Base-by-base conservation (phyloP, 106 monocot genomes). In the Vanilla planifolia region DNA sequence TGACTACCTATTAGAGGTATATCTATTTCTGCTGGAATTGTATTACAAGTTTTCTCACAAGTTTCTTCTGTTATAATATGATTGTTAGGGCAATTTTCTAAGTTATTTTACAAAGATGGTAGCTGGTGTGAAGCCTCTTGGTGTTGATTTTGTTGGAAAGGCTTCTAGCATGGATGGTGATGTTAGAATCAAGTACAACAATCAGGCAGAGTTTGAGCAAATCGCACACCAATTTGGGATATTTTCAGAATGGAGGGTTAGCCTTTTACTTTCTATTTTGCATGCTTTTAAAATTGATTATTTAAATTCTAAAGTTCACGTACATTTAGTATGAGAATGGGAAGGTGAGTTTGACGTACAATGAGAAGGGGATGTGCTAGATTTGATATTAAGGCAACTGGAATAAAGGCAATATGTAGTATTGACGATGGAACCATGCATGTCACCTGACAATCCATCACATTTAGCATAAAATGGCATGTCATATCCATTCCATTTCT, bases 191-290 rank as follows among this genome's bases (percentile, higher is more conserved):
- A 74, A 73, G 30, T 95, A 95, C 42, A 71, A 34, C 7, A 80
- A 89, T 48, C 86, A 89, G 63, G 23, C 27, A 28, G 76, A 95
- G 59, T 95, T 89, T 79, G 89, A 89, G 72, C 63, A 50, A 39
- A 80, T 95, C 69, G 95, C 95, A 60, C 80, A 83, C 2, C 83
- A 90, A 43, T 95, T 95, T 77, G 95, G 95, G 71, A 84, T 95
- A 56, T 95, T 95, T 76, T 78, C 86, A 84, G 95, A 95, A 73
- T 95, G 95, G 95, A 95, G 90, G 95, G 95, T 67, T 61, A 77
- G 45, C 55, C 20, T 23, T 63, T 60, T 55, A 30, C 53, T 15
- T 30, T 32, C 32, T n/a, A 55, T 32, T n/a, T 27, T 30, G n/a
- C 53, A 6, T 55, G 15, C 27, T 32, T 55, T 5, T 55, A 32